Evolutionary conservation across 2,329 filamentous ascomycete genomes (phyloP).

Genomic region (Aspergillus sojae): DNA sequence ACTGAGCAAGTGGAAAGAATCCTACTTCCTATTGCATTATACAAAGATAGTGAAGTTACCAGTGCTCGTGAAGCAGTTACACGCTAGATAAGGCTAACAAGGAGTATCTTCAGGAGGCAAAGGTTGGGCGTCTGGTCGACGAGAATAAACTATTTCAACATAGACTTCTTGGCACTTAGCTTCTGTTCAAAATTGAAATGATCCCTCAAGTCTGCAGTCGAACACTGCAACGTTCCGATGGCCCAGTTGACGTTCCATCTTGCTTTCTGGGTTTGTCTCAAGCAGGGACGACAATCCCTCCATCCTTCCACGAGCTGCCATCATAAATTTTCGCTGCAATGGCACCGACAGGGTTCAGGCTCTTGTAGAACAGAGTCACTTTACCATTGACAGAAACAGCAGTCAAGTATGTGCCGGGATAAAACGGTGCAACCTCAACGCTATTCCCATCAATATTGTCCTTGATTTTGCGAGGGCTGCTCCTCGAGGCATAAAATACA

Average conservation of each 20-base stretch:
- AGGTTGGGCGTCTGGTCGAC: no score
- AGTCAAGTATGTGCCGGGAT: constrained; percentile 1
- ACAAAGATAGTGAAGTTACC: no score
- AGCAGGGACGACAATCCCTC: constrained; percentile 1
- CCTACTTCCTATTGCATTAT: no score
- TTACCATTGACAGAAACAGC: neutral
- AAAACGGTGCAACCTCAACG: neutral
- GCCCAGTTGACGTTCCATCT: neutral
- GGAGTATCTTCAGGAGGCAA: no score
- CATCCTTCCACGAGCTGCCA: constrained; percentile 5
- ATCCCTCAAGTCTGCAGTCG: neutral
- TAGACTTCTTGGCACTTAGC: no score
- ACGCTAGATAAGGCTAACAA: no score
- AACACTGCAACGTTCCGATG: neutral
- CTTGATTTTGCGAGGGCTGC: neutral
- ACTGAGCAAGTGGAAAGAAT: no score
- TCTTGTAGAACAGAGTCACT: constrained; percentile 3
- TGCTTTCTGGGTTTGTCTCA: neutral
- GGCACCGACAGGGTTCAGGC: neutral
- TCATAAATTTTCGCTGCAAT: neutral
- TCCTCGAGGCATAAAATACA: neutral
- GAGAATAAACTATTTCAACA: no score
- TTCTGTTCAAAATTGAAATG: neutral
- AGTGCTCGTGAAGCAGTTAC: no score
- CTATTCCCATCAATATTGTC: neutral